Percentiles rank a stretch among this genome's conserved stretches.
Conservation (phyloP, 129 eudicot species). For the Lonicera japonica region DNA sequence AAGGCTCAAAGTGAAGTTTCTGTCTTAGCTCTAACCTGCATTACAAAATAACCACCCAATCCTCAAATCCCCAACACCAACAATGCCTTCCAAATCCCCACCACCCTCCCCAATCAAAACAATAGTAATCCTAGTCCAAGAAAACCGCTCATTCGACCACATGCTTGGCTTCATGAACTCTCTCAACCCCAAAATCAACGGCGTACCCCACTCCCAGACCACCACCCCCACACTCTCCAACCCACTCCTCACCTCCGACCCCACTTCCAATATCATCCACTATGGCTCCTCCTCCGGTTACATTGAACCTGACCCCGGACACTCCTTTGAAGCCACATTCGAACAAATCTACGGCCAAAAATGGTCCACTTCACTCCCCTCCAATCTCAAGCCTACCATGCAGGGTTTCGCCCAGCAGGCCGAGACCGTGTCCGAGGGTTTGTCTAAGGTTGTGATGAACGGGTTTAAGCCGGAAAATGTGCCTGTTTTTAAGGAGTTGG, state of each 20-base stretch:
- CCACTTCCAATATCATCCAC: conserved; percentile 31
- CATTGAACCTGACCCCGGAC: conserved; percentile 91
- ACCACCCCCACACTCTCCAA: conserved; percentile 35
- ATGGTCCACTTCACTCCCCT: conserved; percentile 25
- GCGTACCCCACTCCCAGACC: conserved; percentile 47
- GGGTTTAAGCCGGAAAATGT: conserved; percentile 73
- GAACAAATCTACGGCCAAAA: conserved; percentile 68
- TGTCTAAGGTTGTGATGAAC: conserved; percentile 70
- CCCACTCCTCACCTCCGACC: conserved; percentile 35
- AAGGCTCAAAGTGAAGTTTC: no score
- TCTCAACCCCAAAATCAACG: conserved; percentile 47
- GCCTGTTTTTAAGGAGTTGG: conserved; percentile 68
- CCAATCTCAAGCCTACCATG: conserved; percentile 45
- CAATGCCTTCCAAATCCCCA: conserved; percentile 6
- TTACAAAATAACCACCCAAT: no score
- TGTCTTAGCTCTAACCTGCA: no score
- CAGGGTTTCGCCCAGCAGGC: conserved; percentile 85
- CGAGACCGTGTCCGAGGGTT: conserved; percentile 44
- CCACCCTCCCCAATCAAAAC: conserved; percentile 39
- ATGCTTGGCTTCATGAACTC: conserved; percentile 64
- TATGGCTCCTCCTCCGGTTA: conserved; percentile 44
- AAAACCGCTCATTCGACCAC: conserved; percentile 65
- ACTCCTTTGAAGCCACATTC: conserved; percentile 63
- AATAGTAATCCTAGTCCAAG: conserved; percentile 54
- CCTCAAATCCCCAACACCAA: not conserved